Conservation (phyloP, 2,329 filamentous ascomycete species). For the Fusarium sp. region DNA sequence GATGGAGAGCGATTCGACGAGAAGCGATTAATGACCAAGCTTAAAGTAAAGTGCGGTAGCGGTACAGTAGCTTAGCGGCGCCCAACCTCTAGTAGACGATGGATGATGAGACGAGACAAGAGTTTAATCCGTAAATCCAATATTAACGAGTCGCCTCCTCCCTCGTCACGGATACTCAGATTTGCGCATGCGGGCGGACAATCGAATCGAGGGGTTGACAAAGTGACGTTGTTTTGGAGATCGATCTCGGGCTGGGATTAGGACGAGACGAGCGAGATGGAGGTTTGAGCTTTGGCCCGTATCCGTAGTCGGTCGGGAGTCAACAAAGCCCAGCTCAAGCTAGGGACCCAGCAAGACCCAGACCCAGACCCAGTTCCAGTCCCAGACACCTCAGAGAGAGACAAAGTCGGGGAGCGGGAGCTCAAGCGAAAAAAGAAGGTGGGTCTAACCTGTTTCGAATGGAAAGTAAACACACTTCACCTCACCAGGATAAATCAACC, state of each 20-base stretch:
- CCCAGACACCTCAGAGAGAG: background rate
- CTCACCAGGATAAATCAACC: background rate
- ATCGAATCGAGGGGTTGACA: conserved; percentile 18
- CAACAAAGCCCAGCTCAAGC: conserved; percentile 20
- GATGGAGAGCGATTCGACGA: conserved; percentile 35
- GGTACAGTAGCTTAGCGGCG: conserved; percentile 13
- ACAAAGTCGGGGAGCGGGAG: conserved; percentile 24
- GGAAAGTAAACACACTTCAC: conserved; percentile 43
- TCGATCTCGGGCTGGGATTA: conserved; percentile 20
- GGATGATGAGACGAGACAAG: conserved; percentile 19
- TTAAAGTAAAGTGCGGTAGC: background rate
- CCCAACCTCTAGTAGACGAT: background rate
- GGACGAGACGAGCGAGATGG: conserved; percentile 22
- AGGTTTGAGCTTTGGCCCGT: conserved; percentile 28
- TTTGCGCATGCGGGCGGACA: conserved; percentile 33
- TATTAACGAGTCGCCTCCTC: conserved; percentile 41
- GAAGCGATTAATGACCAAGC: conserved; percentile 10
- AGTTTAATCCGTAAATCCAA: conserved; percentile 5
- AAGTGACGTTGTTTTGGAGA: conserved; percentile 18
- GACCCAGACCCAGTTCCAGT: background rate
- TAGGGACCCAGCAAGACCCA: conserved; percentile 3
- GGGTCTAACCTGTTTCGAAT: conserved; percentile 38
- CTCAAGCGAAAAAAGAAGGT: conserved; percentile 30
- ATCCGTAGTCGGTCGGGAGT: conserved; percentile 23
- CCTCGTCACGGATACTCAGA: conserved; percentile 40